A percentile compares a stretch with the other conserved stretches of the same genome.
Evolutionary conservation across 1,284 basidiomycete genomes (phyloP).

Genomic region (Puccinia coronata): DNA sequence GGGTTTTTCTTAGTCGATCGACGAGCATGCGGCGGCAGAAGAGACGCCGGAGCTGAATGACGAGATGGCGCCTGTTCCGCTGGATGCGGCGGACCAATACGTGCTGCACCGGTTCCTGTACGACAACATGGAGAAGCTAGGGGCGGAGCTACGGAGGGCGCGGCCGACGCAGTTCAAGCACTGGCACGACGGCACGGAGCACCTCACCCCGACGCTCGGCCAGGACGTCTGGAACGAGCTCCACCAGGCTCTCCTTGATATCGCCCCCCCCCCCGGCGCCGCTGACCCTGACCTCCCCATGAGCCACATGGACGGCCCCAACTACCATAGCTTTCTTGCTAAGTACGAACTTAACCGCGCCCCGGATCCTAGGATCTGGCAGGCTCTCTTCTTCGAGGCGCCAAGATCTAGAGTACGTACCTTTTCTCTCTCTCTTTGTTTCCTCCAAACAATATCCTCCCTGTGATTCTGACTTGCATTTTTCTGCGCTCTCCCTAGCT

Average conservation of each 20-base stretch:
- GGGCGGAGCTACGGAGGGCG: slow-evolving; percentile 73
- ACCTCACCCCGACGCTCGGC: slow-evolving; percentile 63
- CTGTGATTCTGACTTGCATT: too few species aligned
- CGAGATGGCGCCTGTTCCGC: not conserved
- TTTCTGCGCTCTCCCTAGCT: too few species aligned
- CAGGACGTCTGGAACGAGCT: slow-evolving; percentile 75
- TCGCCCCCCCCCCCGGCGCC: slow-evolving; percentile 68
- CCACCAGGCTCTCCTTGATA: slow-evolving; percentile 74
- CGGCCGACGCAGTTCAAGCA: too few species aligned
- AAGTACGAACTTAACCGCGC: slow-evolving; percentile 31
- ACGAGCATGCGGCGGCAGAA: too few species aligned
- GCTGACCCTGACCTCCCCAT: slow-evolving; percentile 61
- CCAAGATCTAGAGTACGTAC: slow-evolving; percentile 32
- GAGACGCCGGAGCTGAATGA: slow-evolving; percentile 9
- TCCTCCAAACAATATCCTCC: too few species aligned
- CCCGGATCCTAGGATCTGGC: slow-evolving; percentile 38
- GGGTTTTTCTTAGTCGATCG: too few species aligned
- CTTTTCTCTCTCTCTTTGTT: too few species aligned
- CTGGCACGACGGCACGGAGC: slow-evolving; percentile 57
- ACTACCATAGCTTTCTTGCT: too few species aligned
- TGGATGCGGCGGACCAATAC: slow-evolving; percentile 75
- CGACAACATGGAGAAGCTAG: slow-evolving; percentile 78
- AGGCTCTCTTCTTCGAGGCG: slow-evolving; percentile 42
- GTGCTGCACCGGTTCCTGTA: slow-evolving; percentile 79
- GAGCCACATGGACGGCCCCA: too few species aligned